These are phyloP conservation scores for Claviceps sp. DNA, from an alignment of 2,329 filamentous ascomycete species.

Conservation along the genomic window DNA sequence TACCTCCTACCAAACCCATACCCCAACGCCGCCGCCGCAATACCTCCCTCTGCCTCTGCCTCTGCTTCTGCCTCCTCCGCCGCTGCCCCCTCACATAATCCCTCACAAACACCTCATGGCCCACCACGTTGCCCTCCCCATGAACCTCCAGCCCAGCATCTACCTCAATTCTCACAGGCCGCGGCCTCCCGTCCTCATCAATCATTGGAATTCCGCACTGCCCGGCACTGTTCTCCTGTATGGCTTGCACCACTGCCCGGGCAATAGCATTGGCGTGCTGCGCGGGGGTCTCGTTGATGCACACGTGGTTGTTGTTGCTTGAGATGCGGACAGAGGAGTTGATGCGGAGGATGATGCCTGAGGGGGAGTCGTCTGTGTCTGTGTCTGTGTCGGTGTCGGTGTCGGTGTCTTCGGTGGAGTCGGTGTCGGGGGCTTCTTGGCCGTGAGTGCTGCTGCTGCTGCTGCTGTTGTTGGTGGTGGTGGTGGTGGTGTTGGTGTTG, in stretches of 20 bases:
- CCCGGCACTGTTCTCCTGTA: conserved; percentile 28
- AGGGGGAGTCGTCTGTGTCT: conserved; percentile 5
- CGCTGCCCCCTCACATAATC: conserved; percentile 11
- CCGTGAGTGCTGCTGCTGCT: not conserved
- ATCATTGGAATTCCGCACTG: conserved; percentile 31
- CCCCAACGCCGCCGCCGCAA: conserved; percentile 5
- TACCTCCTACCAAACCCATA: too few species aligned
- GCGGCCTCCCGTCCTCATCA: conserved; percentile 27
- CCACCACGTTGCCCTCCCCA: conserved; percentile 31
- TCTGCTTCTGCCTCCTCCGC: not conserved
- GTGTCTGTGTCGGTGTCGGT: not conserved
- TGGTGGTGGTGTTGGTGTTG: not conserved
- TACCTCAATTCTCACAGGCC: conserved; percentile 29
- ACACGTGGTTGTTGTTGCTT: conserved; percentile 35
- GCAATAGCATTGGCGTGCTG: conserved; percentile 29
- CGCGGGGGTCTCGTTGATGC: conserved; percentile 25
- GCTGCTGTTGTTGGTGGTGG: too few species aligned
- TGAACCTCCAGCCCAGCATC: conserved; percentile 31
- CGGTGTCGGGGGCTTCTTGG: not conserved
- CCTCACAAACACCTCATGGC: conserved; percentile 17
- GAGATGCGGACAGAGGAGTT: conserved; percentile 32
- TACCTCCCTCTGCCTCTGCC: not conserved
- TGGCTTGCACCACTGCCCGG: conserved; percentile 28
- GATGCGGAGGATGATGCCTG: conserved; percentile 33
- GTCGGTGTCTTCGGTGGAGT: not conserved